Evolutionary conservation across 192 early-diverging fungal species (phyloP).

Genomic region (Coemansia sp.): DNA sequence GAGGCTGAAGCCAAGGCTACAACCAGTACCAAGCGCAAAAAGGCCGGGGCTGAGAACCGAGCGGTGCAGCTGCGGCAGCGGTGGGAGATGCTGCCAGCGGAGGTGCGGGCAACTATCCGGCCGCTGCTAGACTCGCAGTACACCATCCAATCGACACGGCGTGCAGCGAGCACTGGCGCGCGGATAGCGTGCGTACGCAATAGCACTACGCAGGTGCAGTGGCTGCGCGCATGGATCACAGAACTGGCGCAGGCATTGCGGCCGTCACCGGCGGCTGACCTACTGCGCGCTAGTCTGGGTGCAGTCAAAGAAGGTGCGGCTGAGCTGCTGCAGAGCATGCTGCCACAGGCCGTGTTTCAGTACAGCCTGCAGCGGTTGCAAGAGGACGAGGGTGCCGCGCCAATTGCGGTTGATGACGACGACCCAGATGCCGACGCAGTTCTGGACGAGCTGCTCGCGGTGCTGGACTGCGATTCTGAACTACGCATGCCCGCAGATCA

Average conservation of each 20-base stretch:
- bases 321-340: slow-evolving; percentile 29
- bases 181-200: slow-evolving; percentile 18
- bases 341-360: slow-evolving; percentile 36
- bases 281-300: slow-evolving; percentile 37
- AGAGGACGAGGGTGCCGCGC: not conserved
- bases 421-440: slow-evolving; percentile 2
- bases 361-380: slow-evolving; percentile 12
- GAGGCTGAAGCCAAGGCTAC: not conserved
- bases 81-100: slow-evolving; percentile 39
- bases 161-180: not conserved
- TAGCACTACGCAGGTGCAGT: slow-evolving; percentile 11
- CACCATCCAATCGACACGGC: slow-evolving; percentile 28
- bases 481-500: slow-evolving; percentile 24
- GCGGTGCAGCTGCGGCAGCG: slow-evolving; percentile 21
- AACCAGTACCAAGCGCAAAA: not conserved
- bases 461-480: slow-evolving; percentile 9
- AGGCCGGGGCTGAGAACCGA: slow-evolving; percentile 1
- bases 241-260: slow-evolving; percentile 22
- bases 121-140: slow-evolving; percentile 48
- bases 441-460: slow-evolving; percentile 24
- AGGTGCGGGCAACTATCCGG: slow-evolving; percentile 17
- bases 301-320: slow-evolving; percentile 35
- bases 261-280: not conserved
- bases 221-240: slow-evolving; percentile 37
- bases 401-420: slow-evolving; percentile 29